Evolutionary conservation across 2,329 filamentous ascomycete species (phyloP).

Genomic region (Xylaria sp.): DNA sequence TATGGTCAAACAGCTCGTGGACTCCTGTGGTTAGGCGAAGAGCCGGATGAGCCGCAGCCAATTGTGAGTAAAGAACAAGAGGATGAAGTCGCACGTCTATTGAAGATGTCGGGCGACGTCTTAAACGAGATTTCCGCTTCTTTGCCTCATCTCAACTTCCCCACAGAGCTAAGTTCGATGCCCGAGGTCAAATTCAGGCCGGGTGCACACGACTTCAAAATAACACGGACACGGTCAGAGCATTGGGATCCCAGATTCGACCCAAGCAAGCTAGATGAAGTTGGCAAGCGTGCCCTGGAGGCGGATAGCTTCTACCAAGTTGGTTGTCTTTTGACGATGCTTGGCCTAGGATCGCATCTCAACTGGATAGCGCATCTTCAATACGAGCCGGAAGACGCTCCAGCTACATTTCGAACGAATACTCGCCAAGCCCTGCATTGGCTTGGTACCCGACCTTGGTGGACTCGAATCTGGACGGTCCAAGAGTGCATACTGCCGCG

Average conservation of each 20-base stretch:
- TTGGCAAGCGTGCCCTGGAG: conserved; percentile 22
- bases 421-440: conserved; percentile 28
- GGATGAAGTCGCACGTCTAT: conserved; percentile 6
- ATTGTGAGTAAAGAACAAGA: conserved; percentile 14
- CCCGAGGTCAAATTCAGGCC: conserved; percentile 12
- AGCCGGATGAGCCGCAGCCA: conserved; percentile 19
- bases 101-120: neutral
- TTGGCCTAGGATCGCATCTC: conserved; percentile 26
- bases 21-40: conserved; percentile 27
- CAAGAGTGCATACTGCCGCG: conserved; percentile 31
- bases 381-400: conserved; percentile 17
- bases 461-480: conserved; percentile 31
- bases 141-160: conserved; percentile 10
- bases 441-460: conserved; percentile 31
- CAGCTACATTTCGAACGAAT: conserved; percentile 28
- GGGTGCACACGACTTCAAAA: conserved; percentile 18
- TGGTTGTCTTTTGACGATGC: conserved; percentile 11
- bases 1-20: conserved; percentile 24
- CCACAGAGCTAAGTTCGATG: conserved; percentile 4
- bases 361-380: conserved; percentile 21
- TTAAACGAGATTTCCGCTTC: conserved; percentile 11
- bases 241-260: conserved; percentile 24
- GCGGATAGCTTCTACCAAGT: conserved; percentile 30
- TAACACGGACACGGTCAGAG: conserved; percentile 20
- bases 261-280: conserved; percentile 1